Base-by-base conservation (phyloP, 805 yeast species). In the Nakazawaea anatomiae region DNA sequence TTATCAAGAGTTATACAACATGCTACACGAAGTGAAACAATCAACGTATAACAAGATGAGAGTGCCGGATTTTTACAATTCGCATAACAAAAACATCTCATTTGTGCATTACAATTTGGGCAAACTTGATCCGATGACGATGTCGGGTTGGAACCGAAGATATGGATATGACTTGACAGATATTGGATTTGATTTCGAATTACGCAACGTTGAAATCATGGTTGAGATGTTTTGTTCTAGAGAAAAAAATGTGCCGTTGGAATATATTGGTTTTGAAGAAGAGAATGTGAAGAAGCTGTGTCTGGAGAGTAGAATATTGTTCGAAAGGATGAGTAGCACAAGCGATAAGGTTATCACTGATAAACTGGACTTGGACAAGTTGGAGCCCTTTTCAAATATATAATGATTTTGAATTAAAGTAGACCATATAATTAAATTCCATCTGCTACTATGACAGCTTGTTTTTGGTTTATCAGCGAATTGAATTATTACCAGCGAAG, bases 171-270 rank as follows among this genome's bases (percentile, higher is more conserved):
- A 48, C 12, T 44, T 48, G 29, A 48, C 52, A 9, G 52, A 48
- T 44, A 39, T 62, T 1, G 66, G 65, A 1, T 57, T 46, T 49
- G 68, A 64, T 54, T 57, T 58, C 31, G 68, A 64, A 47, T 46
- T 55, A 12, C 57, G 56, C 44, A 58, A 61, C 30, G 63, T 61
- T 59, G 59, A 62, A 39, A 50, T 56, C 1, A 53, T 64, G 54
- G 46, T 58, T 42, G 64, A 65, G 65, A 45, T 60, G 5, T 39
- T 64, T 14, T 64, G 68, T 45, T 9, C 42, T 9, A 44, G 32
- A 9, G 32, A 27, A 9, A 32, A 11, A 14, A 30, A 27, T 12
- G 47, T 48, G 12, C 30, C 35, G 11, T 48, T 44, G 25, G 47
- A 43, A 11, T 44, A 48, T 28, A 11, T 42, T 9, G 43, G 39